A percentile compares a stretch with the other conserved stretches of the same genome.
Conservation (phyloP, 2,329 filamentous ascomycete genomes). For the Phaeosphaeriaceae sp. region DNA sequence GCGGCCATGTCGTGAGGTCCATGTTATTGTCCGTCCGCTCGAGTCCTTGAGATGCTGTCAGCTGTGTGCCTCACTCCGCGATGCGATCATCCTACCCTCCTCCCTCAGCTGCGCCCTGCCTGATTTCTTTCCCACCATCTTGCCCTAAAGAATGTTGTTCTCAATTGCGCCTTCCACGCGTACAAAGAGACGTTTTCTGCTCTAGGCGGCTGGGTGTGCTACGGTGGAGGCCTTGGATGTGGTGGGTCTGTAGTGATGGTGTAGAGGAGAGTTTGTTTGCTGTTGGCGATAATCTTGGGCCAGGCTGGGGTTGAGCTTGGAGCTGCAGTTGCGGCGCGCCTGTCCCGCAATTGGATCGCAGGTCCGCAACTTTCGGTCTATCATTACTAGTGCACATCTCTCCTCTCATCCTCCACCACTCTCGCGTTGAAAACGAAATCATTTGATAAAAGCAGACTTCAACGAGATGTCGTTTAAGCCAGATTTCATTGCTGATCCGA, state of each 20-base stretch:
- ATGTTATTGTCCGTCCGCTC: slow-evolving; percentile 98
- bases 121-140: slow-evolving; percentile 72
- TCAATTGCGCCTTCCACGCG: background rate
- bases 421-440: too few species aligned
- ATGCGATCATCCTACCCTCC: slow-evolving; percentile 56
- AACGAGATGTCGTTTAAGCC: background rate
- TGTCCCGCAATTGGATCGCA: slow-evolving; percentile 24
- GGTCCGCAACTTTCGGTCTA: slow-evolving; percentile 13
- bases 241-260: slow-evolving; percentile 6
- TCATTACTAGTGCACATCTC: slow-evolving; percentile 10
- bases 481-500: background rate
- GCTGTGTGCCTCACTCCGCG: slow-evolving; percentile 2
- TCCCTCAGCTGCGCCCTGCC: slow-evolving; percentile 67
- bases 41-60: slow-evolving; percentile 67
- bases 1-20: slow-evolving; percentile 92
- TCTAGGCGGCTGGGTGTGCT: background rate
- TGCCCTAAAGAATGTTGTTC: slow-evolving; percentile 5
- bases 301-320: background rate
- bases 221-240: background rate
- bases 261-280: slow-evolving; percentile 6
- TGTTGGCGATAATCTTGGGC: background rate
- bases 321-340: slow-evolving; percentile 19
- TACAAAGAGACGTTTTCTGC: background rate
- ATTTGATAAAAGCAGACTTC: background rate
- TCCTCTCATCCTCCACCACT: background rate